Evolutionary conservation across 805 yeast genomes (phyloP).

Genomic region (Yarrowia sp.): DNA sequence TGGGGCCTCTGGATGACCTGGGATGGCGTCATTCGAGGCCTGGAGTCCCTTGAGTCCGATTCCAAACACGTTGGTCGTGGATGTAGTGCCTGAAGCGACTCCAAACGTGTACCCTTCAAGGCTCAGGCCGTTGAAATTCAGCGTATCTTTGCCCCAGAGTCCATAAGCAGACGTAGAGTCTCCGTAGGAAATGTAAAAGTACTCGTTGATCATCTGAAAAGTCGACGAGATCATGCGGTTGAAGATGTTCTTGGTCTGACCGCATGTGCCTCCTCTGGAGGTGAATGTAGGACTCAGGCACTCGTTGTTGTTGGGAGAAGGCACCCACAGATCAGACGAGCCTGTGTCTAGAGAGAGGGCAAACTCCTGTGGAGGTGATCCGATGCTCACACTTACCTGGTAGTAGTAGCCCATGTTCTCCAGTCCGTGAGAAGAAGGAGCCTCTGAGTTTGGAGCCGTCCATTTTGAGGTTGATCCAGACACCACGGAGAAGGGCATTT

Average conservation of each 20-base stretch:
- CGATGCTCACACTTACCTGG: conserved; percentile 41
- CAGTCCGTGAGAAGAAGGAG: background rate
- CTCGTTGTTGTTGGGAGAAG: conserved; percentile 11
- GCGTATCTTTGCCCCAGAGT: conserved; percentile 57
- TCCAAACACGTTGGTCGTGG: conserved; percentile 39
- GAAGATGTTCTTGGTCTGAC: background rate
- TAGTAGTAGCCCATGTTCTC: conserved; percentile 28
- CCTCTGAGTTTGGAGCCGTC: no score
- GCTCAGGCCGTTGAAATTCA: conserved; percentile 50
- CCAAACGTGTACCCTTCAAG: conserved; percentile 48
- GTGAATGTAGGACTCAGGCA: background rate
- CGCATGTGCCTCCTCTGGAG: background rate
- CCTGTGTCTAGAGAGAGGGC: conserved; percentile 65
- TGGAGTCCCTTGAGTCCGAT: conserved; percentile 40
- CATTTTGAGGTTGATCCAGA: no score
- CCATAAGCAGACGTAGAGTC: conserved; percentile 48
- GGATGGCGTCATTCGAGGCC: conserved; percentile 32
- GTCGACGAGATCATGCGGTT: conserved; percentile 29
- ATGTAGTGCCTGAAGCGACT: conserved; percentile 48
- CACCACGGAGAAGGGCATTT: background rate
- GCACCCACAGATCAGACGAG: conserved; percentile 65
- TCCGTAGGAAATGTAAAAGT: conserved; percentile 33
- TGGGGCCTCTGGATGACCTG: background rate
- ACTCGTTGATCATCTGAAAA: conserved; percentile 29
- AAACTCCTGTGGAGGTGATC: conserved; percentile 56